phyloP scores from a whole-genome alignment of 1,139 yeast genomes.

The Nakaseomyces kungkrabaensis region DNA sequence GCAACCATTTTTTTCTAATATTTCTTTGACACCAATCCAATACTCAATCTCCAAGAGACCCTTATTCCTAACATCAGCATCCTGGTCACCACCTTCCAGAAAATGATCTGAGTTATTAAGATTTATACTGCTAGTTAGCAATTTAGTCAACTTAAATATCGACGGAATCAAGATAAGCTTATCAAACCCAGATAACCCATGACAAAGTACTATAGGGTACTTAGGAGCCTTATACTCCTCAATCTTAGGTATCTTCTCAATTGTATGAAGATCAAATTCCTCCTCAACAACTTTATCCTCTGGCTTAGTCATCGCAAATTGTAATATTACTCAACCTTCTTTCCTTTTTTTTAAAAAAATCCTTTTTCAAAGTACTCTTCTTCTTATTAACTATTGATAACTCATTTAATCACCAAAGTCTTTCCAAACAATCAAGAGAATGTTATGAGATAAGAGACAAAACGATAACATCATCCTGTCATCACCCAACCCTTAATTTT shows the following conservation, averaged over 20 bases:
- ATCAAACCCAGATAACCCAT: constrained; percentile 79
- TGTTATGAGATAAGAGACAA: too few relatives aligned
- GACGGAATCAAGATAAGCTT: constrained; percentile 44
- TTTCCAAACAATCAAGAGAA: too few relatives aligned
- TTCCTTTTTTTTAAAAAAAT: too few relatives aligned
- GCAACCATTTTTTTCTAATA: constrained; percentile 52
- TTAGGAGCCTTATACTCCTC: constrained; percentile 33
- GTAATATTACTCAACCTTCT: too few relatives aligned
- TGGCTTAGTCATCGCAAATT: background rate
- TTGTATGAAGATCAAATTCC: background rate
- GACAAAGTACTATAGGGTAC: constrained; percentile 68
- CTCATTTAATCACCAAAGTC: too few relatives aligned
- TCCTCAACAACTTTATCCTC: background rate
- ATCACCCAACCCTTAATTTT: too few relatives aligned
- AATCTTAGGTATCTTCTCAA: background rate
- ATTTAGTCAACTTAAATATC: constrained; percentile 24
- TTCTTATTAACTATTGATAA: too few relatives aligned
- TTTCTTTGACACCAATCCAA: constrained; percentile 71
- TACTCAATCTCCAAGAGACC: constrained; percentile 48
- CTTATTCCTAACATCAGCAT: constrained; percentile 12
- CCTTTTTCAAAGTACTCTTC: too few relatives aligned
- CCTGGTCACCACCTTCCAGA: constrained; percentile 16
- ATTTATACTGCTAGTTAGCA: constrained; percentile 19
- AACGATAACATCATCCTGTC: too few relatives aligned
- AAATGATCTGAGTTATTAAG: constrained; percentile 16